A percentile compares a stretch with the other conserved stretches of the same genome.
These are phyloP conservation scores for Pichia kudriavzevii DNA, from an alignment of 1,139 yeast species.

Conservation along the genomic window DNA sequence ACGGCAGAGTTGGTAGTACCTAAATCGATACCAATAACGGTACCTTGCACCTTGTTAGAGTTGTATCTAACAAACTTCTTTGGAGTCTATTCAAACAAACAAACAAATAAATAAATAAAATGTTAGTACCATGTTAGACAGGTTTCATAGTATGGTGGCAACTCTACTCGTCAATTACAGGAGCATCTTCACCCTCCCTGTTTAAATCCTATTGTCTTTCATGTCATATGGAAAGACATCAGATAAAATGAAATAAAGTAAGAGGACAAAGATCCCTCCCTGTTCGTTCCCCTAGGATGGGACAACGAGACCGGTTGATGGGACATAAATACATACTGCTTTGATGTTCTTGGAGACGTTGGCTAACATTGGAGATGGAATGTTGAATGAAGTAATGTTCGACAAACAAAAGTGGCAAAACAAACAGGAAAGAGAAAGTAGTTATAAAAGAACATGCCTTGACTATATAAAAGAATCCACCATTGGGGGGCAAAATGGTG, in stretches of 20 bases:
- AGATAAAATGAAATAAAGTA: no score
- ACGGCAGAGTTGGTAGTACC: slow-evolving; percentile 99
- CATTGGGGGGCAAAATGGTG: background rate
- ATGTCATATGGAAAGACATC: no score
- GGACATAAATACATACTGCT: slow-evolving; percentile 25
- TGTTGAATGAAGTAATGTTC: background rate
- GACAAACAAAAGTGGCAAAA: background rate
- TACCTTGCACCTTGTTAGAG: slow-evolving; percentile 50
- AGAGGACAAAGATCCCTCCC: no score
- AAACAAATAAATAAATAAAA: slow-evolving; percentile 14
- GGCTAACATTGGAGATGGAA: slow-evolving; percentile 23
- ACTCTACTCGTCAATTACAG: no score
- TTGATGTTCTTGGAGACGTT: slow-evolving; percentile 27
- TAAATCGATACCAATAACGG: slow-evolving; percentile 96
- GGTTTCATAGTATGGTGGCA: no score
- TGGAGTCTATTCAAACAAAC: slow-evolving; percentile 4
- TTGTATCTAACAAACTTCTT: slow-evolving; percentile 40
- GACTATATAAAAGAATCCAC: no score
- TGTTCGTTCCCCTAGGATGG: no score
- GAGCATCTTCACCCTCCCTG: no score
- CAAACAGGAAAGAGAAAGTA: background rate
- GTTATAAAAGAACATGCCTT: no score
- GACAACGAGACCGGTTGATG: no score
- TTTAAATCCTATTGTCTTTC: no score
- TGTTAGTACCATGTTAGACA: slow-evolving; percentile 7